Evolutionary conservation across 2,329 filamentous ascomycete species (phyloP).

Genomic region (Penicillium frequentans): DNA sequence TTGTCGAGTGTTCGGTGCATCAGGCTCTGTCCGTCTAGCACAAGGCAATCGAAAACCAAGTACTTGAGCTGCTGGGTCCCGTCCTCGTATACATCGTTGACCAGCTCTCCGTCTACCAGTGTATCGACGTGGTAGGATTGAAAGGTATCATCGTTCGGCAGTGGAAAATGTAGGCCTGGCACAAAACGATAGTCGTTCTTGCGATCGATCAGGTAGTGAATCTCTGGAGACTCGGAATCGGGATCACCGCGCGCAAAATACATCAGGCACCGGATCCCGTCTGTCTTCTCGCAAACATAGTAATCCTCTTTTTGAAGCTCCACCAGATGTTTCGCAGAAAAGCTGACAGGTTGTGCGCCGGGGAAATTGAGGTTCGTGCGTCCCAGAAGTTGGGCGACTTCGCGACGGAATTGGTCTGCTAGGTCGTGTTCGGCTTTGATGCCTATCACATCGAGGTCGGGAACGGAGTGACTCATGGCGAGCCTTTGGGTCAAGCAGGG

Average conservation of each 20-base stretch:
- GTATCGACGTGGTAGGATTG: slow-evolving; percentile 74
- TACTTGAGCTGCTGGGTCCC: slow-evolving; percentile 73
- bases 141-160: slow-evolving; percentile 60
- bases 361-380: slow-evolving; percentile 72
- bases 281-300: slow-evolving; percentile 97
- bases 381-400: slow-evolving; percentile 74
- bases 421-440: slow-evolving; percentile 64
- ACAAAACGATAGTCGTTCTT: slow-evolving; percentile 97
- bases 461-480: slow-evolving; percentile 41
- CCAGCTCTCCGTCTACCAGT: slow-evolving; percentile 88
- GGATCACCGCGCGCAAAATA: slow-evolving; percentile 66
- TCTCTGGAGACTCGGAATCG: slow-evolving; percentile 63
- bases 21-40: slow-evolving; percentile 72
- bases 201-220: slow-evolving; percentile 92
- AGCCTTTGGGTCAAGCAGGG: not conserved
- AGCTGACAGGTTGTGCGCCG: slow-evolving; percentile 92
- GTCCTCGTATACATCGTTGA: slow-evolving; percentile 73
- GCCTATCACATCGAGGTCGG: slow-evolving; percentile 51
- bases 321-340: slow-evolving; percentile 75
- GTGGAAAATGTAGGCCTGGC: slow-evolving; percentile 76
- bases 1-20: slow-evolving; percentile 84
- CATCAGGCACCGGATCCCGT: slow-evolving; percentile 92
- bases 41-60: slow-evolving; percentile 90
- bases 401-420: slow-evolving; percentile 63
- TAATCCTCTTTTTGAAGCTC: slow-evolving; percentile 84